phyloP scores from a whole-genome alignment of 306 rosid species.

The Dryas drummondii region DNA sequence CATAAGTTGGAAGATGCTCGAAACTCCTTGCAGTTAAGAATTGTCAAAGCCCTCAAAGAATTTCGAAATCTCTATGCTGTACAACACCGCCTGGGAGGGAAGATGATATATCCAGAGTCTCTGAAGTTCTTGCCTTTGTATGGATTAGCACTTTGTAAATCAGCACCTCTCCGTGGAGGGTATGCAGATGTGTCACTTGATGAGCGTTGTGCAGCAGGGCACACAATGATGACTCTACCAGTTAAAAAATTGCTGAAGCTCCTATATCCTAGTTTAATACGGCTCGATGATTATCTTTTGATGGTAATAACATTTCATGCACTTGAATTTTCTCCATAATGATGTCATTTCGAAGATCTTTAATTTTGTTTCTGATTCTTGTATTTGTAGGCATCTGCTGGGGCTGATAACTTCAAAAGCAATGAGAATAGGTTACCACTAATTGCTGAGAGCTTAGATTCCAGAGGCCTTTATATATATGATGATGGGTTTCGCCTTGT shows the following conservation, averaged over 20 bases:
- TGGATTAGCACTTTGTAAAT: slow-evolving; percentile 83
- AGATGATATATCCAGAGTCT: slow-evolving; percentile 94
- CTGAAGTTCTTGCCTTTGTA: slow-evolving; percentile 72
- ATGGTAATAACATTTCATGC: slow-evolving; percentile 48
- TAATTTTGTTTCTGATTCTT: slow-evolving; percentile 31
- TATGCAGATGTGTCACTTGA: slow-evolving; percentile 75
- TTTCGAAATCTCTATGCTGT: slow-evolving; percentile 88
- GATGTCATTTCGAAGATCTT: slow-evolving; percentile 13
- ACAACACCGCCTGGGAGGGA: slow-evolving; percentile 88
- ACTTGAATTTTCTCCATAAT: slow-evolving; percentile 12
- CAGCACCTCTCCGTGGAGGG: slow-evolving; percentile 89
- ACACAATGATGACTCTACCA: slow-evolving; percentile 81
- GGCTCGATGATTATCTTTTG: slow-evolving; percentile 76
- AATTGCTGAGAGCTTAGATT: slow-evolving; percentile 79
- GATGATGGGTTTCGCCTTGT: slow-evolving; percentile 84
- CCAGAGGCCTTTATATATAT: slow-evolving; percentile 78
- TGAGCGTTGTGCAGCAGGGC: slow-evolving; percentile 90
- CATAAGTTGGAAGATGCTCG: slow-evolving; percentile 91
- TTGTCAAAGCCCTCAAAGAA: slow-evolving; percentile 81
- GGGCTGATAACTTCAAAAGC: slow-evolving; percentile 49
- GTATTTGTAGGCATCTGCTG: slow-evolving; percentile 50
- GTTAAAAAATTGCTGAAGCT: slow-evolving; percentile 77
- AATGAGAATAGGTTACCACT: slow-evolving; percentile 74
- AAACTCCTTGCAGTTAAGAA: slow-evolving; percentile 70
- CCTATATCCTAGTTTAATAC: slow-evolving; percentile 80